Evolutionary conservation across 306 rosid genomes (phyloP), one percentile per base, ranked within the genome.

Genomic region (Citrullus mucosospermus): DNA sequence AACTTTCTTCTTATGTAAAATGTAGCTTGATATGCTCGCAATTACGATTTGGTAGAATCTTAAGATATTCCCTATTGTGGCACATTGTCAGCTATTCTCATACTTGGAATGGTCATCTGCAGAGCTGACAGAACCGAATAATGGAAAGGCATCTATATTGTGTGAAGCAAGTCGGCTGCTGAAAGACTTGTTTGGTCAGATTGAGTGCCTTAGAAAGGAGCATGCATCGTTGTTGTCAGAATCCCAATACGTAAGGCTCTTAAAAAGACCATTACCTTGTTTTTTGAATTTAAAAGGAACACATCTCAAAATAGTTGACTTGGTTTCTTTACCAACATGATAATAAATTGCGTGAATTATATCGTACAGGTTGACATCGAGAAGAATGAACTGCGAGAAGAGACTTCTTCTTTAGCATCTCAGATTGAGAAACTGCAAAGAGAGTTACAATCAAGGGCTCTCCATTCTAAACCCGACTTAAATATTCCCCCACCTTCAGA

Each of bases 371-470:
- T 95, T 78, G 82, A 82, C 18, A 44, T 82, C 51, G 99, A 92
- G 86, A 92, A 88, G 85, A 89, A 85, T 80, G 99, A 95, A 78
- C 86, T 95, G 54, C 63, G 75, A 85, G 99, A 95, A 72, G 99
- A 95, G 67, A 92, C 85, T 77, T 79, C 90, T 48, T 78, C 88
- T 50, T 81, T 95, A 50, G 91, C 88, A 84, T 85, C 78, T 65
- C 91, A 89, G 83, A 87, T 91, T n/a, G 91, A 84, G 84, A 88
- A 83, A 77, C 88, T 95, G 62, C 89, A 83, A 66, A 82, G 81
- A 8, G 99, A 95, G 89, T 78, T 95, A 68, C 82, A 86, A 62
- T 89, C 84, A 67, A 81, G 89, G 78, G 77, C 83, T 13, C 81
- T 77, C 50, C 90, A 69, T 43, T 89, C 87, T n/a, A 92, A 91